phyloP scores from a whole-genome alignment of 352 stramenopile species.

The Sclerospora graminicola region DNA sequence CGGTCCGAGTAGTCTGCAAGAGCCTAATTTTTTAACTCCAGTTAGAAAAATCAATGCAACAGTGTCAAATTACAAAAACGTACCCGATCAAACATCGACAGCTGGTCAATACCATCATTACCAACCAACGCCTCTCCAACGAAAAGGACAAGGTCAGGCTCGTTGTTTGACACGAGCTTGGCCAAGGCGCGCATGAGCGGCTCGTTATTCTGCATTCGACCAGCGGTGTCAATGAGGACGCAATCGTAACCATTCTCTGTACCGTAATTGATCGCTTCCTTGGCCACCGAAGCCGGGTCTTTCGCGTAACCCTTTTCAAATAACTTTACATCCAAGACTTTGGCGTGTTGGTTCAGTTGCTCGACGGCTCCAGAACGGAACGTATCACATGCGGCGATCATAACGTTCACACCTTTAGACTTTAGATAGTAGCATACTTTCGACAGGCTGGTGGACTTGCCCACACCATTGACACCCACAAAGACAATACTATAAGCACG shows the following conservation, averaged over 20 bases:
- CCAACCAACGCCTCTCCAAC: conserved; percentile 98
- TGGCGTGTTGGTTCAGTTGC: conserved; percentile 96
- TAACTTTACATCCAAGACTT: conserved; percentile 92
- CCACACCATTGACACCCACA: conserved; percentile 97
- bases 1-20: conserved; percentile 85
- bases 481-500: conserved; percentile 97
- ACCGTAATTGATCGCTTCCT: conserved; percentile 93
- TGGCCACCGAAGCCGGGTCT: conserved; percentile 92
- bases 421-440: conserved; percentile 99
- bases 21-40: conserved; percentile 26
- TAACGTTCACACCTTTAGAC: conserved; percentile 91
- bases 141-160: conserved; percentile 97
- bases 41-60: neutral
- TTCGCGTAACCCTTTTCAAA: conserved; percentile 96
- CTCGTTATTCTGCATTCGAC: conserved; percentile 99
- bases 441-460: conserved; percentile 97
- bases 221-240: conserved; percentile 97
- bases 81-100: conserved; percentile 92
- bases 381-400: conserved; percentile 97
- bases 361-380: conserved; percentile 98
- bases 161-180: conserved; percentile 95
- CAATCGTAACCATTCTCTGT: conserved; percentile 92
- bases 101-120: conserved; percentile 98
- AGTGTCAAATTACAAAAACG: conserved; percentile 2
- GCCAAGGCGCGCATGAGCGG: conserved; percentile 96